Conservation (phyloP, 2,329 filamentous ascomycete genomes). For the Cordyceps cicadae region DNA sequence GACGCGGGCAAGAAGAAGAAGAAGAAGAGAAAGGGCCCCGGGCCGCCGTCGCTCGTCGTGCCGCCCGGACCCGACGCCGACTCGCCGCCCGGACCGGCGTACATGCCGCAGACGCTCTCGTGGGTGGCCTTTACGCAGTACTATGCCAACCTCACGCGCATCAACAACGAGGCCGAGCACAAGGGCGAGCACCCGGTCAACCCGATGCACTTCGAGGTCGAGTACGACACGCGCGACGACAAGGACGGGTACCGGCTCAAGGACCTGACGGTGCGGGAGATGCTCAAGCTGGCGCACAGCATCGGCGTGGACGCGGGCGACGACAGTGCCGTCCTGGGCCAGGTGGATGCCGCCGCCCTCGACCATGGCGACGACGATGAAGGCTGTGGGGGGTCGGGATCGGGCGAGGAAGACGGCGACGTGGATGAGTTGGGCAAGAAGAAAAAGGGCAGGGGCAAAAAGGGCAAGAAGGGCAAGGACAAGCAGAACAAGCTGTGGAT, state of each 20-base stretch:
- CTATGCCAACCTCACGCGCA: slow-evolving; percentile 83
- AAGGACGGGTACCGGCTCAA: slow-evolving; percentile 58
- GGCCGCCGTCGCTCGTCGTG: slow-evolving; percentile 53
- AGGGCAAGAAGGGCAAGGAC: slow-evolving; percentile 39
- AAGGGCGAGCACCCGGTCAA: slow-evolving; percentile 44
- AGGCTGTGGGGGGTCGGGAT: not conserved
- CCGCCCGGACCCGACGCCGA: slow-evolving; percentile 66
- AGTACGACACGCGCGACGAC: slow-evolving; percentile 80
- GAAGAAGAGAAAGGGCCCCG: slow-evolving; percentile 41
- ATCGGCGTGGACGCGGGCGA: slow-evolving; percentile 23
- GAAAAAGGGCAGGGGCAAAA: slow-evolving; percentile 14
- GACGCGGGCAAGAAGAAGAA: slow-evolving; percentile 30
- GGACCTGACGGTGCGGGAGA: slow-evolving; percentile 78
- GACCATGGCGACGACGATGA: not conserved
- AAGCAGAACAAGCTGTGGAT: slow-evolving; percentile 64
- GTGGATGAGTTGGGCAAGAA: not conserved
- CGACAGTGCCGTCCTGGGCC: not conserved
- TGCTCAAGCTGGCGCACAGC: slow-evolving; percentile 68
- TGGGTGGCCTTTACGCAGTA: slow-evolving; percentile 80
- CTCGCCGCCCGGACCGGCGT: slow-evolving; percentile 76
- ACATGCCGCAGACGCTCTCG: slow-evolving; percentile 75
- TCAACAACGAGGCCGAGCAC: slow-evolving; percentile 57
- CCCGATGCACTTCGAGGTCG: slow-evolving; percentile 66
- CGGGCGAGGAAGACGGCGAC: slow-evolving; percentile 21
- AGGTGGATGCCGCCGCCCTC: not conserved